Evolutionary conservation across 1,139 yeast species (phyloP).

Genomic region (Kodamaea suecica): DNA sequence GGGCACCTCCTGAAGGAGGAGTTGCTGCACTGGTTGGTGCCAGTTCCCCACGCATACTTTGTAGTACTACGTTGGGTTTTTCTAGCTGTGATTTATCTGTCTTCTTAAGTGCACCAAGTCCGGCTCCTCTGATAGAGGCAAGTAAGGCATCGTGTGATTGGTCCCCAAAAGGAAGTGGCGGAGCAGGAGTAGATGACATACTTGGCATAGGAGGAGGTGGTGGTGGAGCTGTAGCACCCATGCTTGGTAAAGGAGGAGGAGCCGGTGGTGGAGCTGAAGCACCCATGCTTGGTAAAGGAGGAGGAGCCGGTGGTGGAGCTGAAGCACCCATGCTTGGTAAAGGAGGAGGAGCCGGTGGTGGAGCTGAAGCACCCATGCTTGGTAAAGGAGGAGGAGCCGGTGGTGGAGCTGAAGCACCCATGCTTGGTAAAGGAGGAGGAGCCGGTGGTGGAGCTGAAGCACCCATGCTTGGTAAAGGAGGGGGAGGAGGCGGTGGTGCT

Average conservation of each 20-base stretch:
- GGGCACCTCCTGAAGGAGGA: constrained; percentile 33
- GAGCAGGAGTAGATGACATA: constrained; percentile 16
- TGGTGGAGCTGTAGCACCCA: constrained; percentile 1
- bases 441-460: too few relatives aligned
- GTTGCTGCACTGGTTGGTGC: constrained; percentile 23
- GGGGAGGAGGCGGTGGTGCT: constrained; percentile 20
- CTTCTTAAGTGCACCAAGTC: constrained; percentile 63
- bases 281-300: constrained; percentile 22
- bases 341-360: constrained; percentile 20
- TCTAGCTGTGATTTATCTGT: constrained; percentile 84
- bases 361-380: neutral
- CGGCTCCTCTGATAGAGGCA: constrained; percentile 81
- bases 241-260: constrained; percentile 21
- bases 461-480: too few relatives aligned
- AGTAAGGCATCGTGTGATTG: constrained; percentile 69
- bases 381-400: constrained; percentile 26
- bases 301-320: constrained; percentile 15
- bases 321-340: constrained; percentile 12
- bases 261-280: constrained; percentile 14
- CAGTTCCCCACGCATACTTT: constrained; percentile 66
- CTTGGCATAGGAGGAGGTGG: constrained; percentile 25
- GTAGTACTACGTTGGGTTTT: constrained; percentile 66
- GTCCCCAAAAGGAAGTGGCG: constrained; percentile 22
- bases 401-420: constrained; percentile 17
- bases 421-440: constrained; percentile 20